Evolutionary conservation across 169 alveolate genomes (phyloP).

Genomic region (Plasmodium vivax): DNA sequence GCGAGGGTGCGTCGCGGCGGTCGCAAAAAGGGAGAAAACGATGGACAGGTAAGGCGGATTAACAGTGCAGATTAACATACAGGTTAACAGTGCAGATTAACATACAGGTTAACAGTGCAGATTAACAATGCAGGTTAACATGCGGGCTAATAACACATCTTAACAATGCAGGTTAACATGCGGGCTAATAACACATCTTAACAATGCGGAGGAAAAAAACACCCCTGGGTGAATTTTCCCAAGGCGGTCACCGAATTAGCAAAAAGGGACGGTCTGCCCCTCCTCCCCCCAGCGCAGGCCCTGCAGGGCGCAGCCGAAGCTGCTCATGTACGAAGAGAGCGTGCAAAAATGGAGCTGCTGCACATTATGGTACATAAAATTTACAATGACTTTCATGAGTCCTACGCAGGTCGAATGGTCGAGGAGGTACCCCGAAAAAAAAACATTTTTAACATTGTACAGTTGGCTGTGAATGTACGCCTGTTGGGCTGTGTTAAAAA

Average conservation of each 20-base stretch:
- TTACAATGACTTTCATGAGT: slow-evolving; percentile 21
- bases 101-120: background rate
- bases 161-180: no score
- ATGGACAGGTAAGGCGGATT: background rate
- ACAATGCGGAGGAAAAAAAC: background rate
- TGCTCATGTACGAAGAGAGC: slow-evolving; percentile 21
- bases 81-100: background rate
- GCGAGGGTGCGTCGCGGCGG: background rate
- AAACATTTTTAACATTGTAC: slow-evolving; percentile 13
- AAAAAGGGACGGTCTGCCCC: background rate
- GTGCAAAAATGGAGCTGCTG: slow-evolving; percentile 23
- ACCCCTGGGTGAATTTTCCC: background rate
- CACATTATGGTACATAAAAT: slow-evolving; percentile 32
- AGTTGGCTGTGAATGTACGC: slow-evolving; percentile 44
- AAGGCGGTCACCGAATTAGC: background rate
- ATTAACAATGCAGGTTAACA: background rate
- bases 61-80: background rate
- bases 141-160: no score
- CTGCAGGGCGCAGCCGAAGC: slow-evolving; percentile 59
- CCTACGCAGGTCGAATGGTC: slow-evolving; percentile 18
- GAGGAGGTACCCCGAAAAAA: slow-evolving; percentile 51
- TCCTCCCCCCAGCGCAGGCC: background rate
- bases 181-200: no score
- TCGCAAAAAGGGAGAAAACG: background rate
- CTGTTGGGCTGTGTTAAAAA: slow-evolving; percentile 20